These are phyloP conservation scores for Fusarium domesticum DNA, from an alignment of 2,329 filamentous ascomycete genomes.

Conservation along the genomic window DNA sequence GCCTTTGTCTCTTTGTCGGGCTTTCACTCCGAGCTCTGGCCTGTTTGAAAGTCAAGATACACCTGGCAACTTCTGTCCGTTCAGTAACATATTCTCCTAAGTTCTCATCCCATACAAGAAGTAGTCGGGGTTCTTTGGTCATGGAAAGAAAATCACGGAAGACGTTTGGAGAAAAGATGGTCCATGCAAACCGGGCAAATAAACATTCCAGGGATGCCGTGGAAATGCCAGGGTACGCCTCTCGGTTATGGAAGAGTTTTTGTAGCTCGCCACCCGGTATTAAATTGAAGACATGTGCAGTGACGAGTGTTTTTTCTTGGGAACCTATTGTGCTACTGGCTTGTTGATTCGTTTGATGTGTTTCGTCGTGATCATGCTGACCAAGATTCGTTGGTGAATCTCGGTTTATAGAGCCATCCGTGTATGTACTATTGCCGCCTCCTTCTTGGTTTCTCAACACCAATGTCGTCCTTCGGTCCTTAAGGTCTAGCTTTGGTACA, in stretches of 20 bases:
- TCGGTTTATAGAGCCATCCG: too few relatives aligned
- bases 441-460: not conserved
- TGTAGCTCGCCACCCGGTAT: not conserved
- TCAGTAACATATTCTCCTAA: not conserved
- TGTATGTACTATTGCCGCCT: not conserved
- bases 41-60: not conserved
- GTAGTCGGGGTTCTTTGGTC: not conserved
- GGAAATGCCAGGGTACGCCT: not conserved
- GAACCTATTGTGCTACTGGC: not conserved
- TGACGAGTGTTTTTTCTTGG: not conserved
- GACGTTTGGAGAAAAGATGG: slow-evolving; percentile 3
- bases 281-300: not conserved
- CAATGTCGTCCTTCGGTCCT: too few relatives aligned
- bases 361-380: not conserved
- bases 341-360: not conserved
- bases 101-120: slow-evolving; percentile 1
- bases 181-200: slow-evolving; percentile 6
- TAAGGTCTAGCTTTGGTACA: not conserved
- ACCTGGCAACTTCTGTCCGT: not conserved
- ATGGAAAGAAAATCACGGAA: slow-evolving; percentile 6
- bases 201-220: slow-evolving; percentile 1
- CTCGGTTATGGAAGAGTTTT: not conserved
- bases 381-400: not conserved
- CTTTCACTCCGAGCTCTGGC: slow-evolving; percentile 4
- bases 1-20: slow-evolving; percentile 1